A percentile compares a stretch with the other conserved stretches of the same genome.
Evolutionary conservation across 2,329 filamentous ascomycete species (phyloP).

Genomic region (Epichloe scottii): DNA sequence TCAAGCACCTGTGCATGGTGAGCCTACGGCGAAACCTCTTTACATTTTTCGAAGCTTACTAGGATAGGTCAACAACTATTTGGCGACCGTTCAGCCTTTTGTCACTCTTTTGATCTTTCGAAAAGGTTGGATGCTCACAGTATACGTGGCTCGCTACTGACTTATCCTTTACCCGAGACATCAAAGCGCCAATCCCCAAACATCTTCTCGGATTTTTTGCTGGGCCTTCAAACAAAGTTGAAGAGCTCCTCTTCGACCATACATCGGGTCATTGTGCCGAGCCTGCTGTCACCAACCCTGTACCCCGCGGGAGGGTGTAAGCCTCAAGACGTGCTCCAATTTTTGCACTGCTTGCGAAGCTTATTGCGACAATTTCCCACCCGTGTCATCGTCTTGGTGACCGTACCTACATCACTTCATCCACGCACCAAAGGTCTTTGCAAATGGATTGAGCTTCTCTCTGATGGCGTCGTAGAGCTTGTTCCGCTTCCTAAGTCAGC

Average conservation of each 20-base stretch:
- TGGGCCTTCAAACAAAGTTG: constrained; percentile 42
- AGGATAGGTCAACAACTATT: constrained; percentile 3
- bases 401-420: constrained; percentile 68
- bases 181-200: constrained; percentile 12
- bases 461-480: constrained; percentile 78
- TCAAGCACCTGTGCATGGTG: constrained; percentile 25
- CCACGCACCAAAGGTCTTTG: constrained; percentile 64
- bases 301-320: constrained; percentile 58
- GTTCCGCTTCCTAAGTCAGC: constrained; percentile 50
- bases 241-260: constrained; percentile 45
- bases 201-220: constrained; percentile 50
- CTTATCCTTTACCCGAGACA: constrained; percentile 35
- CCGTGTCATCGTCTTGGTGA: constrained; percentile 59
- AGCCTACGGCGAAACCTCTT: background rate
- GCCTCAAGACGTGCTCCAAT: constrained; percentile 65
- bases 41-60: background rate
- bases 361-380: constrained; percentile 56
- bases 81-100: constrained; percentile 32
- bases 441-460: constrained; percentile 74
- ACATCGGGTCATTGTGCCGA: constrained; percentile 77
- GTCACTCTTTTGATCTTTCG: constrained; percentile 60
- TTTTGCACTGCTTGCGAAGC: constrained; percentile 66
- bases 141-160: constrained; percentile 35
- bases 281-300: constrained; percentile 71
- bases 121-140: constrained; percentile 43